Base-by-base conservation (phyloP, 2,329 filamentous ascomycete species). In the Teratosphaeriaceae sp. region DNA sequence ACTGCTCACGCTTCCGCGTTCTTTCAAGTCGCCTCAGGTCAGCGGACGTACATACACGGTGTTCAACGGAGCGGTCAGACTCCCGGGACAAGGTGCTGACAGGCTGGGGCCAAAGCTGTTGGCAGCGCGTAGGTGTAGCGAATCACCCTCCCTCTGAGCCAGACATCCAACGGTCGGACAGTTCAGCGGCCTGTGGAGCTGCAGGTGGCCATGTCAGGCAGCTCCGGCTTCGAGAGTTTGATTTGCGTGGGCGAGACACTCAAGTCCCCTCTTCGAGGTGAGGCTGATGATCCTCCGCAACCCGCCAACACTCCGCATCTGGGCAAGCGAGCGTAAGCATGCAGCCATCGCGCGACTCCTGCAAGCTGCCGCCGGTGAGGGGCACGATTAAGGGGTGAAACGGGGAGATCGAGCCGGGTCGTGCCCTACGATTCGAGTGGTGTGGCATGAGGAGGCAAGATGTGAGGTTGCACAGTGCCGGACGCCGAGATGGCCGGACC, bases 231-330 rank as follows among this genome's bases (percentile, higher is more conserved):
- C n/a, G n/a, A n/a, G n/a, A n/a, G n/a, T n/a, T n/a, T n/a, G n/a
- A n/a, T n/a, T n/a, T n/a, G n/a, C n/a, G n/a, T n/a, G n/a, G n/a
- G 19, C 11, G 4, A 6, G 9, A 15, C n/a, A 15, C 16, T 23
- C 35, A 24, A 20, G 34, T 15, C 7, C 15, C 8, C 16, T 19
- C 34, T 7, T 38, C 22, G 35, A 38, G 35, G 35, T 38, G 35
- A 38, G 35, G 35, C 35, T 38, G 35, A 38, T n/a, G n/a, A 34
- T 34, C 7, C 35, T 38, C 35, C 35, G 21, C 35, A 38, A 7
- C 6, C 35, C 35, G 22, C 19, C 19, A 22, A 18, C 19, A 20
- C 24, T 24, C 35, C 35, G 35, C 22, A 12, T 38, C n/a, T 15
- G 35, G 35, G 19, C 19, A 38, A 30, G 23, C 9, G 11, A 30